Percentiles rank a stretch among this genome's conserved stretches.
Conservation (phyloP, 495 filamentous ascomycete species). For the Lophium mytilinum region DNA sequence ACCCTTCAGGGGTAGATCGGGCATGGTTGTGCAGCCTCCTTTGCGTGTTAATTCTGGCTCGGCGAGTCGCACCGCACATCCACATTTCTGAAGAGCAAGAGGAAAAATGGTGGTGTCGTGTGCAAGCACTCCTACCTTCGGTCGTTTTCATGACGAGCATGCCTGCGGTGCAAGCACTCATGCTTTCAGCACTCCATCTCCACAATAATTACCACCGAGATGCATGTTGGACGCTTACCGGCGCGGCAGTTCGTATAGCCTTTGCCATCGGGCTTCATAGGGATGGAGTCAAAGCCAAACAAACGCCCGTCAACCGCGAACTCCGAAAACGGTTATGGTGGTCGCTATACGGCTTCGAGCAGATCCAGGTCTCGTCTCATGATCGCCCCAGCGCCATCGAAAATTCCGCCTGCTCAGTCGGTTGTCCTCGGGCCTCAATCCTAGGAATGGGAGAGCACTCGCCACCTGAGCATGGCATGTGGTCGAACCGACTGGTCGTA, state of each 20-base stretch:
- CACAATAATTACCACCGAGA: slow-evolving; percentile 40
- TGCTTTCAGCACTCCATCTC: slow-evolving; percentile 40
- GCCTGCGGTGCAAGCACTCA: slow-evolving; percentile 38
- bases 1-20: slow-evolving; percentile 21
- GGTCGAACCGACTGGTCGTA: slow-evolving; percentile 20
- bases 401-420: slow-evolving; percentile 36
- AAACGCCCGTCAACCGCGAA: slow-evolving; percentile 35
- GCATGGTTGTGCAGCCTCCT: slow-evolving; percentile 43
- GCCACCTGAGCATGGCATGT: slow-evolving; percentile 20
- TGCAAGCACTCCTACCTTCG: slow-evolving; percentile 34
- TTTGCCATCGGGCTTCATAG: slow-evolving; percentile 43
- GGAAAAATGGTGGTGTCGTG: slow-evolving; percentile 29
- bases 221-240: slow-evolving; percentile 39
- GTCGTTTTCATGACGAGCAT: slow-evolving; percentile 37
- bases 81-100: slow-evolving; percentile 27
- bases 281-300: slow-evolving; percentile 35
- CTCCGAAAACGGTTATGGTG: slow-evolving; percentile 43
- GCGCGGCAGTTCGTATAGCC: slow-evolving; percentile 38
- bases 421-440: slow-evolving; percentile 27
- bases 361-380: slow-evolving; percentile 38
- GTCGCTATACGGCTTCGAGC: slow-evolving; percentile 41
- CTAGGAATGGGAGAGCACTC: slow-evolving; percentile 31
- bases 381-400: slow-evolving; percentile 43
- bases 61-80: slow-evolving; percentile 26
- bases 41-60: slow-evolving; percentile 38